phyloP scores from a whole-genome alignment of 2,329 filamentous ascomycete species.

The Neofusicoccum parvum region DNA sequence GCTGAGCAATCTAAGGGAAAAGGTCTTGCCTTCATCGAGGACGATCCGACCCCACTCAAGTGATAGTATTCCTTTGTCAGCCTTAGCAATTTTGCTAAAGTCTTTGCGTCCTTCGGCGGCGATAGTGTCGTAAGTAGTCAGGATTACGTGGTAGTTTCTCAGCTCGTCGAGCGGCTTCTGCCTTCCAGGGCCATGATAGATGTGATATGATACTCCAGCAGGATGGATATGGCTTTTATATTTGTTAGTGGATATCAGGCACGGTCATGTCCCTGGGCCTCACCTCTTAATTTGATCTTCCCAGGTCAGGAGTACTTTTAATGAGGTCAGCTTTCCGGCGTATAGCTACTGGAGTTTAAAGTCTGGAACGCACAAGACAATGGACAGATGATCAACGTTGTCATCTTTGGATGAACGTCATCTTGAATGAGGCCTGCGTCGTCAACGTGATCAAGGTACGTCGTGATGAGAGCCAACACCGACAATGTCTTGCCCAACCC shows the following conservation, averaged over 20 bases:
- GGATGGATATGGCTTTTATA: background rate
- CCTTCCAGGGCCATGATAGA: no score
- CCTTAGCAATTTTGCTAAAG: background rate
- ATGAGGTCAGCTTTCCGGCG: no score
- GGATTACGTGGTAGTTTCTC: no score
- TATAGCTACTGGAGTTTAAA: background rate
- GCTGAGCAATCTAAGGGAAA: no score
- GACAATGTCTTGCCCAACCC: background rate
- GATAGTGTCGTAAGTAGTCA: background rate
- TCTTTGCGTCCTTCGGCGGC: background rate
- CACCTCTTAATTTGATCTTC: conserved; percentile 31
- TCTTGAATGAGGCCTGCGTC: no score
- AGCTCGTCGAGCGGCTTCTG: no score
- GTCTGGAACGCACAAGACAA: conserved; percentile 28
- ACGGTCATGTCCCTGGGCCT: no score
- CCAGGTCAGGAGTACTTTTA: conserved; percentile 30
- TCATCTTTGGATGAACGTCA: background rate
- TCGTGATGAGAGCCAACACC: conserved; percentile 21
- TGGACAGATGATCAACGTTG: conserved; percentile 31
- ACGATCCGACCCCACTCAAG: background rate
- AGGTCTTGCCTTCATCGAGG: background rate
- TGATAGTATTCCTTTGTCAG: no score
- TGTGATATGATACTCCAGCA: background rate
- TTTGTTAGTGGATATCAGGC: background rate
- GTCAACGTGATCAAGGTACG: background rate